A percentile compares a stretch with the other conserved stretches of the same genome.
phyloP scores from a whole-genome alignment of 805 yeast genomes.

The Suhomyces kilbournensis region DNA sequence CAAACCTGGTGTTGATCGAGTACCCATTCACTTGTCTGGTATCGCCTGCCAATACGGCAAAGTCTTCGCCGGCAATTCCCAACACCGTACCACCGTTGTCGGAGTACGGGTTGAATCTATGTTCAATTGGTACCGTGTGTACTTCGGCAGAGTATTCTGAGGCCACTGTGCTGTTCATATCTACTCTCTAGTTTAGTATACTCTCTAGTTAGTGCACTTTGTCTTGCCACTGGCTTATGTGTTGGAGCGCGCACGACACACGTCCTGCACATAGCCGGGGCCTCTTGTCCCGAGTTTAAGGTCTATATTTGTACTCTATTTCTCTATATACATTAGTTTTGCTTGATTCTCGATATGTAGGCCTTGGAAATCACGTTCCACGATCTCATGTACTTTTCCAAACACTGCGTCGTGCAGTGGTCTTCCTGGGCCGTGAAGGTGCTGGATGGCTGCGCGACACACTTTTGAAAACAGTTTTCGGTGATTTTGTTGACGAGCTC shows the following conservation, averaged over 20 bases:
- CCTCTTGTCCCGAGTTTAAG: too few relatives aligned
- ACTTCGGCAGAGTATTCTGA: conserved; percentile 60
- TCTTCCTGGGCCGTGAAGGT: conserved; percentile 51
- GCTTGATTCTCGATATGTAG: conserved; percentile 73
- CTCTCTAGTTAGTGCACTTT: neutral
- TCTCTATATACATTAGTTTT: conserved; percentile 22
- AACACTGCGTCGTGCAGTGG: conserved; percentile 71
- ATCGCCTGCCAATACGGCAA: conserved; percentile 95
- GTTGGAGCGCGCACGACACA: conserved; percentile 4
- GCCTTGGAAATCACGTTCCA: conserved; percentile 84
- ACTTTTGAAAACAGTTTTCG: conserved; percentile 81
- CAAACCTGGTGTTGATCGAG: conserved; percentile 87
- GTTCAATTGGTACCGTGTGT: conserved; percentile 69
- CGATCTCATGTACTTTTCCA: conserved; percentile 83
- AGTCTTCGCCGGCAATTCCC: conserved; percentile 97
- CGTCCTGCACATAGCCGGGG: neutral
- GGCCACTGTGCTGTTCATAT: conserved; percentile 47
- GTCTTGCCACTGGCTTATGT: conserved; percentile 1
- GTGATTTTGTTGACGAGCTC: conserved; percentile 82
- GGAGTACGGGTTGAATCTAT: conserved; percentile 86
- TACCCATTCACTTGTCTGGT: conserved; percentile 96
- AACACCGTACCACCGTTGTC: conserved; percentile 97
- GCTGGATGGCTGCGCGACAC: conserved; percentile 62
- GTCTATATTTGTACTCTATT: neutral
- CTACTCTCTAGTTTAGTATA: neutral